Base-by-base conservation (phyloP, 129 eudicot genomes). In the Gnaphalium uliginosum region DNA sequence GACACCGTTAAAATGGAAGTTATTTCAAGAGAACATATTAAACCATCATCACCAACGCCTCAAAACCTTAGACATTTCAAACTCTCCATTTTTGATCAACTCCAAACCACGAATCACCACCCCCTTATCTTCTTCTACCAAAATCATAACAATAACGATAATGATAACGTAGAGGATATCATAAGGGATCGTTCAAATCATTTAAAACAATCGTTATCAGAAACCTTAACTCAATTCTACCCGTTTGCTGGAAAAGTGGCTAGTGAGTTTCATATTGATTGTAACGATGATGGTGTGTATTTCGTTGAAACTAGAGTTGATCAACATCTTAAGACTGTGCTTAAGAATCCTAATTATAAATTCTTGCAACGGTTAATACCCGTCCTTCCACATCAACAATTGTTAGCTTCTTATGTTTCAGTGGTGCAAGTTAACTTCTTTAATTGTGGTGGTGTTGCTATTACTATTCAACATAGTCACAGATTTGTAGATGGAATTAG, bases 211-310 rank as follows among this genome's bases (percentile, higher is more conserved):
- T 82, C 85, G 11, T 39, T 77, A 9, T 66, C 82, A 1, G 51
- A 71, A 41, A 57, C 79, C 2, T 35, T 82, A 72, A 71, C 82
- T 18, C 51, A 19, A 25, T 69, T 76, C 41, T 82, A 82, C 39
- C 78, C 76, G 0, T 72, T 77, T 68, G 79, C 82, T 1, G 85
- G 82, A 17, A 71, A 76, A 69, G 33, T 82, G 33, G 41, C 63
- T 3, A 76, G 71, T 23, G 77, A 76, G 25, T 75, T 61, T 24
- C 76, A 32, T 32, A 48, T 82, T 30, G 82, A 73, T 23, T 82
- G 85, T 72, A 77, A 82, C 25, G 85, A 82, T 17, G 82, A 76
- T n/a, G 85, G 82, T 19, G 69, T 76, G 43, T 50, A 72, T 60
- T 82, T 35, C 39, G 14, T 21, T 3, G 74, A 76, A 50, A 76